Evolutionary conservation across 1,284 basidiomycete species (phyloP), one percentile per base, ranked within the genome.

Genomic region (Heliocybe sulcata): DNA sequence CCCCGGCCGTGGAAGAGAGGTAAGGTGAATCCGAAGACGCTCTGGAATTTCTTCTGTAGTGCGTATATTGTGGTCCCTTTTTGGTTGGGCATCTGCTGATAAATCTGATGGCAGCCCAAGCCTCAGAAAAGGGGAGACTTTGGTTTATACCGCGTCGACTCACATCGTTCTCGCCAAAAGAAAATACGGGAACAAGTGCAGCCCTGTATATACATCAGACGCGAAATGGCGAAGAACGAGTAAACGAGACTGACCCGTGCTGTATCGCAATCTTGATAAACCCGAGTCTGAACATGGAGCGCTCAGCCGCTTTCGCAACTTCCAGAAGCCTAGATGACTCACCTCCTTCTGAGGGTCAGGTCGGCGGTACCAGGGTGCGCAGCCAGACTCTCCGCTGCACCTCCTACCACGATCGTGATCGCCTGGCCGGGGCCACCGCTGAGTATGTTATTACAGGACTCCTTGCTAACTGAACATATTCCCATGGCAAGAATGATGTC

Each of bases 121-220:
- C 19, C 8, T 20, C 6, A 8, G 8, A 42, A 45, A 45, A 23
- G 31, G 49, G 58, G 26, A 54, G 35, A 19, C 42, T 45, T 29
- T 48, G 31, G 31, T 45, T 20, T 8, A 25, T 27, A 50, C 49
- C 22, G 11, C 27, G 29, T 8, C 1, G 10, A 76, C 87, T 63
- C 58, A 94, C 93, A 67, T 99, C 96, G 68, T 99, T 99, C 75
- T 99, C 96, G 19, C 96, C 96, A 64, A 99, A 99, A 1, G 92
- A 94, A 65, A 97, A 97, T 1, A 96, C 93, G 0, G 94, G 95
- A 0, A 98, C 94, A 8, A 98, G 77, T 64, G 94, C 90, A 45
- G 94, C 94, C 49, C 90, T 92, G 60, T 27, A 54, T 47, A 51
- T 1, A 25, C 33, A 23, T 27, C 19, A 10, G 9, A 6, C 45